A percentile compares a stretch with the other conserved stretches of the same genome.
Conservation (phyloP, 2,329 filamentous ascomycete species). For the Fusarium staphyleae region DNA sequence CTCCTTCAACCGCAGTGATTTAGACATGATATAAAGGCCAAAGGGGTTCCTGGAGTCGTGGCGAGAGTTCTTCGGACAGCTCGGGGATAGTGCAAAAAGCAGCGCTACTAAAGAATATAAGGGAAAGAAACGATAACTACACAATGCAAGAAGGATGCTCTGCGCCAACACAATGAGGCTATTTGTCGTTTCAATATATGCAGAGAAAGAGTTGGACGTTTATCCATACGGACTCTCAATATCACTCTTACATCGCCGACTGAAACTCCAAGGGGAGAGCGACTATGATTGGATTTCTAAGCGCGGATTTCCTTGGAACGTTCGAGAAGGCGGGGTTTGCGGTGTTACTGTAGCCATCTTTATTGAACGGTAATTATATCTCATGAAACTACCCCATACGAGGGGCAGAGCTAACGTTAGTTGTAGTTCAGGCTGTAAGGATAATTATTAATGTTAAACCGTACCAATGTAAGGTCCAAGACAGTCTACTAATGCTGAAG, state of each 20-base stretch:
- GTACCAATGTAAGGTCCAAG: no score
- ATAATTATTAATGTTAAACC: no score
- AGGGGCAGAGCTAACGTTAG: no score
- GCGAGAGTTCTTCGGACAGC: no score
- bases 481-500: no score
- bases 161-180: neutral
- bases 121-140: neutral
- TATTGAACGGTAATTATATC: no score
- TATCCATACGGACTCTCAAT: neutral
- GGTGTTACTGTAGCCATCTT: no score
- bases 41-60: no score
- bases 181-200: neutral
- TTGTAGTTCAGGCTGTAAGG: no score
- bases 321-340: constrained; percentile 39
- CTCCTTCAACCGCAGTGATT: constrained; percentile 56
- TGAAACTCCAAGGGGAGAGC: constrained; percentile 3
- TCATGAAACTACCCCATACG: no score
- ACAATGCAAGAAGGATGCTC: constrained; percentile 2
- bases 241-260: neutral
- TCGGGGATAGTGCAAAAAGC: neutral
- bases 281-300: constrained; percentile 42
- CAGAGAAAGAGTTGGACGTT: neutral
- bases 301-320: constrained; percentile 37
- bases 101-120: neutral
- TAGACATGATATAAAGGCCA: constrained; percentile 40